These are phyloP conservation scores for Candida namnaoensis DNA, from an alignment of 805 yeast species.

Conservation along the genomic window DNA sequence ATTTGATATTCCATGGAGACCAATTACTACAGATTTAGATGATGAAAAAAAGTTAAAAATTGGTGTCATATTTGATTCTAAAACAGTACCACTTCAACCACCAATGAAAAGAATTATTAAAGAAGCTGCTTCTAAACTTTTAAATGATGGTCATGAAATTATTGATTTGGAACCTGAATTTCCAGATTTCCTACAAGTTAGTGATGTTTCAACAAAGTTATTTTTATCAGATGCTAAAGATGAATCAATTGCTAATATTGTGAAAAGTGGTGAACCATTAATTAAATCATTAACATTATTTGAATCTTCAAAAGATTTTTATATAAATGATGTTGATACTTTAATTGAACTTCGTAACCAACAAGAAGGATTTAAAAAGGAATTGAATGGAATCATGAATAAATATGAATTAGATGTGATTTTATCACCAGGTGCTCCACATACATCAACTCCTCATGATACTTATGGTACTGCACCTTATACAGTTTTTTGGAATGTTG, in stretches of 20 bases:
- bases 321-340: not conserved
- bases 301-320: no score
- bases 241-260: no score
- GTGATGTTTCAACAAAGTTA: no score
- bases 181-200: no score
- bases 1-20: slow-evolving; percentile 24
- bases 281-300: no score
- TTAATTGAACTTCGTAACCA: slow-evolving; percentile 7
- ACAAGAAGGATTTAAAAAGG: slow-evolving; percentile 23
- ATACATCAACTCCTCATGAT: slow-evolving; percentile 20
- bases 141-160: slow-evolving; percentile 36
- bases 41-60: no score
- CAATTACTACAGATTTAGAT: slow-evolving; percentile 3
- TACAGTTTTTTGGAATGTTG: slow-evolving; percentile 25
- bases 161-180: slow-evolving; percentile 15
- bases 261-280: no score
- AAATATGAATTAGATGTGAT: slow-evolving; percentile 32
- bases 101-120: slow-evolving; percentile 36
- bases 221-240: no score
- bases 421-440: slow-evolving; percentile 28
- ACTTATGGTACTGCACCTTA: slow-evolving; percentile 24
- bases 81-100: slow-evolving; percentile 13
- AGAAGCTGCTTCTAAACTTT: slow-evolving; percentile 16
- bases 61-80: no score
- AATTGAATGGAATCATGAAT: not conserved